These are phyloP conservation scores for Fonsecaea erecta DNA, from an alignment of 2,329 filamentous ascomycete species.

Conservation along the genomic window DNA sequence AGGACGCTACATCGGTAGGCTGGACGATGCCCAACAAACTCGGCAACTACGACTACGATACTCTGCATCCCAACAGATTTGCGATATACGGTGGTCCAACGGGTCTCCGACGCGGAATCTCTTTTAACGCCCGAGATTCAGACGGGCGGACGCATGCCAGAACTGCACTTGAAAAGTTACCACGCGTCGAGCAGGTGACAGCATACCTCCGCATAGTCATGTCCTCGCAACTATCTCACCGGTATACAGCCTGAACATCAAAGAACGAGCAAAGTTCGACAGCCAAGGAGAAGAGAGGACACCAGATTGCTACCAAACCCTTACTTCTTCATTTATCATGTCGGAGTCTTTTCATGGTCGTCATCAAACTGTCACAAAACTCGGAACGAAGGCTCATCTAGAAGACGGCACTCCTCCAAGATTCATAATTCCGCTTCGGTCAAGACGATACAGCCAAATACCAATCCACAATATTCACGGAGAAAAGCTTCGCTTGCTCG, in stretches of 20 bases:
- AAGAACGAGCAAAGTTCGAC: background rate
- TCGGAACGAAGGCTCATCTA: background rate
- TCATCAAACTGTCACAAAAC: background rate
- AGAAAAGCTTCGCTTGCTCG: constrained; percentile 3
- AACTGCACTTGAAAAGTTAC: background rate
- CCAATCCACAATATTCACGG: background rate
- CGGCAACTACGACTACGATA: background rate
- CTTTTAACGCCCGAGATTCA: background rate
- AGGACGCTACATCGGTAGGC: background rate
- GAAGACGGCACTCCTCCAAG: background rate
- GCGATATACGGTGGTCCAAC: background rate
- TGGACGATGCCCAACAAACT: background rate
- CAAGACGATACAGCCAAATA: background rate
- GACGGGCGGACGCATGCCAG: background rate
- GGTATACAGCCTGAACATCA: background rate
- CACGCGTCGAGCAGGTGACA: background rate
- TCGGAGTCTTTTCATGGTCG: background rate
- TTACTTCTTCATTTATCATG: background rate
- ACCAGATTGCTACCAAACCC: background rate
- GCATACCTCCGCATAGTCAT: too few relatives aligned
- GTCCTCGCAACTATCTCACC: background rate
- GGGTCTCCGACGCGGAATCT: background rate
- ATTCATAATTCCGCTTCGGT: background rate
- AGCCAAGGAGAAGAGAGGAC: background rate
- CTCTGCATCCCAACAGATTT: background rate